phyloP scores from a whole-genome alignment of 202 grass and related monocot species.

The Hordeum pubiflorum region DNA sequence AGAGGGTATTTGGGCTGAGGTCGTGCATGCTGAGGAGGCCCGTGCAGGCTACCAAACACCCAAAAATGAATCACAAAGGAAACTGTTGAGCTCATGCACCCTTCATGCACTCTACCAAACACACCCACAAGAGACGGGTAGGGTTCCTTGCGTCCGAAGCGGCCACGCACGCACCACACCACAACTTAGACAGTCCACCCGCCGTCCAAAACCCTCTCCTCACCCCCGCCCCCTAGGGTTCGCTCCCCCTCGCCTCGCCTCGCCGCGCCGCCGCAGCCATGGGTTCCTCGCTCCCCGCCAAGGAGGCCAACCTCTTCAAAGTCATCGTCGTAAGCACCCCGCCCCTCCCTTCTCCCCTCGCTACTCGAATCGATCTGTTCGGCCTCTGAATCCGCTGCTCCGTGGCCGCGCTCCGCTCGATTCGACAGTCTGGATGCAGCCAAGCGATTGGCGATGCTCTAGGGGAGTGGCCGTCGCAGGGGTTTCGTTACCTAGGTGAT shows the following conservation, averaged over 20 bases:
- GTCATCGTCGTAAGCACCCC: constrained; percentile 86
- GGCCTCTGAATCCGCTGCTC: constrained; percentile 17
- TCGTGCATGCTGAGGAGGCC: too few relatives aligned
- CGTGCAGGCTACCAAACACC: too few relatives aligned
- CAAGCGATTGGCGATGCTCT: background rate
- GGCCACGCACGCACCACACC: constrained; percentile 28
- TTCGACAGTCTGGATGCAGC: constrained; percentile 11
- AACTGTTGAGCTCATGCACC: too few relatives aligned
- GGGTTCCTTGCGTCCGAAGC: constrained; percentile 34
- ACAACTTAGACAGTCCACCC: constrained; percentile 17
- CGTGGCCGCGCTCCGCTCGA: constrained; percentile 17
- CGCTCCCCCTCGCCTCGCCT: constrained; percentile 10
- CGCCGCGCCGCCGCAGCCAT: constrained; percentile 36
- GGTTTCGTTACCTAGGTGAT: constrained; percentile 1
- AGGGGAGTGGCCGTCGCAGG: background rate
- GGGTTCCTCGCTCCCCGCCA: constrained; percentile 93
- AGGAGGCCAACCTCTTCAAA: constrained; percentile 99
- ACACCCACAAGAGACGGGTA: constrained; percentile 16
- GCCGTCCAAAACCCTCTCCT: constrained; percentile 45
- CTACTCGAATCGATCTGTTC: background rate
- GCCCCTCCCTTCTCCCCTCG: background rate
- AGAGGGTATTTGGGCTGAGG: too few relatives aligned
- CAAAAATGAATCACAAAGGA: too few relatives aligned
- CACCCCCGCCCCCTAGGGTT: constrained; percentile 21
- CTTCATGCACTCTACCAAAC: too few relatives aligned